phyloP scores from a whole-genome alignment of 345 rosid species.

The Toxicodendron radicans region DNA sequence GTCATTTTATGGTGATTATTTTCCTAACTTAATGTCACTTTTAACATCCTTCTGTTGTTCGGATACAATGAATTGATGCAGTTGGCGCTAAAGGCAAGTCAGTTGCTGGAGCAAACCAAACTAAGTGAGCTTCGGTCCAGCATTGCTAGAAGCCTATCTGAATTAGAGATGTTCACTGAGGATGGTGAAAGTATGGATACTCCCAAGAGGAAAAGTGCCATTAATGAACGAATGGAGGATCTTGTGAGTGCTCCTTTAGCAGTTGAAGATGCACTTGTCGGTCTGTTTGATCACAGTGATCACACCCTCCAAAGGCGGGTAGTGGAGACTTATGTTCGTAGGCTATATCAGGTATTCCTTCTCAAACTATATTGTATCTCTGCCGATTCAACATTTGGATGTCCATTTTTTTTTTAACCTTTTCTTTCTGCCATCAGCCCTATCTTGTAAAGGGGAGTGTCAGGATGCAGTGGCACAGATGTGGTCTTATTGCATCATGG shows the following conservation, averaged over 20 bases:
- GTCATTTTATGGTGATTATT: conserved; percentile 4
- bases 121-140: conserved; percentile 95
- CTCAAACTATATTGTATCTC: conserved; percentile 16
- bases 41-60: conserved; percentile 7
- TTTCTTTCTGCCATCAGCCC: conserved; percentile 58
- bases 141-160: conserved; percentile 98
- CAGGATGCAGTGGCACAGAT: conserved; percentile 99
- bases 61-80: conserved; percentile 34
- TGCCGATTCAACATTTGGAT: conserved; percentile 11
- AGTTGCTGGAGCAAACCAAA: conserved; percentile 94
- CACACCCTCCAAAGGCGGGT: conserved; percentile 99
- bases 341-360: conserved; percentile 82
- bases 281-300: conserved; percentile 98
- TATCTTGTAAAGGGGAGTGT: conserved; percentile 93
- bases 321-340: conserved; percentile 91
- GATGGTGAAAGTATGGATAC: conserved; percentile 99
- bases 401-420: conserved; percentile 24
- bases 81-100: conserved; percentile 98
- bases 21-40: conserved; percentile 3
- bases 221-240: conserved; percentile 97
- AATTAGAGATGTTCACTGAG: conserved; percentile 98
- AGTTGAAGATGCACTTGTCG: conserved; percentile 98
- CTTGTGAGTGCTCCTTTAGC: conserved; percentile 94
- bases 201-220: conserved; percentile 97
- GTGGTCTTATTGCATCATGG: conserved; percentile 98